Percentiles rank a stretch among this genome's conserved stretches.
These are phyloP conservation scores for Curvularia sp. DNA, from an alignment of 2,329 filamentous ascomycete genomes.

Conservation along the genomic window DNA sequence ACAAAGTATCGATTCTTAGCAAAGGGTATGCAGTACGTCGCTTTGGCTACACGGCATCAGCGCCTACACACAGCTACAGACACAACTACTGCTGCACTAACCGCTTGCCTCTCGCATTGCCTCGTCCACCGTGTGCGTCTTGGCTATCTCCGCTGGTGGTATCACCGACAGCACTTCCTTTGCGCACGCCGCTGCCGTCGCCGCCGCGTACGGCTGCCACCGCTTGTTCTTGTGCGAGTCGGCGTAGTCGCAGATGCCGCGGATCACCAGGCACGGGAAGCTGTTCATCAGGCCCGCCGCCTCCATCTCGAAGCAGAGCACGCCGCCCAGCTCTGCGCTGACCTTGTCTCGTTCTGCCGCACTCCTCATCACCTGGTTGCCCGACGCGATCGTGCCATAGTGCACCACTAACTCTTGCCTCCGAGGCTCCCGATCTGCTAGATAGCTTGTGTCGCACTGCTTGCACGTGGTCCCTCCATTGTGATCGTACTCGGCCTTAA, in stretches of 20 bases:
- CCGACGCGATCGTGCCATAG: slow-evolving; percentile 53
- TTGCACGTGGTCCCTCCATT: slow-evolving; percentile 13
- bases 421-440: background rate
- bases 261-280: slow-evolving; percentile 6
- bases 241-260: slow-evolving; percentile 10
- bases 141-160: background rate
- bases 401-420: slow-evolving; percentile 38
- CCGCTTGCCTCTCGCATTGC: too few relatives aligned
- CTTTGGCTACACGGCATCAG: too few relatives aligned
- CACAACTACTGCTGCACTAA: too few relatives aligned
- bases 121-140: too few relatives aligned
- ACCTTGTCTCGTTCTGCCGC: slow-evolving; percentile 49
- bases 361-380: slow-evolving; percentile 54
- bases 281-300: slow-evolving; percentile 8
- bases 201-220: slow-evolving; percentile 7
- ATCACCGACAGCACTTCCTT: slow-evolving; percentile 2
- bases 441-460: slow-evolving; percentile 10
- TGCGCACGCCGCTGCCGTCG: slow-evolving; percentile 3
- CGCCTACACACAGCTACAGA: too few relatives aligned
- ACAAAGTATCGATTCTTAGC: too few relatives aligned
- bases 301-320: too few relatives aligned
- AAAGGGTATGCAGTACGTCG: too few relatives aligned
- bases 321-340: slow-evolving; percentile 16
- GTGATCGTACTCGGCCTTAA: slow-evolving; percentile 24
- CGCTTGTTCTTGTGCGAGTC: slow-evolving; percentile 11